Evolutionary conservation across 352 stramenopile genomes (phyloP), one percentile per base, ranked within the genome.

Genomic region (Globisporangium cylindrosporum): DNA sequence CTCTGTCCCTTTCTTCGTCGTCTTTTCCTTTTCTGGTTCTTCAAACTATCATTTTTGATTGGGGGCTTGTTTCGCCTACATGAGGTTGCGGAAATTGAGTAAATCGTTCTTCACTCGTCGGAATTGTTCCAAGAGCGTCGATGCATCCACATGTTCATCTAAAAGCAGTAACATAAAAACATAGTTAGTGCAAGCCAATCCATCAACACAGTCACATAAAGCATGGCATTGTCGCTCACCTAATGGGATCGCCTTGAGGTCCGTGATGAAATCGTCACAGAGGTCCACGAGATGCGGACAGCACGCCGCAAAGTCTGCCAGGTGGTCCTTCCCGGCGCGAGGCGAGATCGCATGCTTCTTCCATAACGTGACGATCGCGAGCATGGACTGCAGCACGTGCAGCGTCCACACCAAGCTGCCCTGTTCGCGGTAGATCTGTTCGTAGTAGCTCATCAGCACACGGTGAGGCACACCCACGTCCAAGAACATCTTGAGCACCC

Each of bases 401-500:
- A 94, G 69, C 34, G 80, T 88, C 88, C 88, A 96, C n/a, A 73
- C 48, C 9, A 83, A 18, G 34, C 69, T 72, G 43, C 78, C 71
- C 29, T 90, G 84, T 41, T 90, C 78, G 32, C 81, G 83, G 70
- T 93, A 96, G 4, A 96, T 68, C 55, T 90, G 81, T 67, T 94
- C 82, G 68, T 96, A 96, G 69, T 86, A 81, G 66, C 84, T 86
- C 41, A 96, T 63, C 4, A 96, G 77, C 27, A 88, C 74, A 1
- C 82, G 80, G 67, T 94, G 81, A 27, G 88, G 78, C 14, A 96
- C 84, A 18, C 88, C 88, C 22, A 93, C 83, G 68, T 96, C 85
- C 38, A 94, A 61, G 46, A 96, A 92, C 51, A 94, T 72, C 68
- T 90, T 91, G 48, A 93, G 68, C 36, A 92, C 82, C 86, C 84